Conservation (phyloP, 1,284 basidiomycete species). For the Singerocomus rubriflavus region DNA sequence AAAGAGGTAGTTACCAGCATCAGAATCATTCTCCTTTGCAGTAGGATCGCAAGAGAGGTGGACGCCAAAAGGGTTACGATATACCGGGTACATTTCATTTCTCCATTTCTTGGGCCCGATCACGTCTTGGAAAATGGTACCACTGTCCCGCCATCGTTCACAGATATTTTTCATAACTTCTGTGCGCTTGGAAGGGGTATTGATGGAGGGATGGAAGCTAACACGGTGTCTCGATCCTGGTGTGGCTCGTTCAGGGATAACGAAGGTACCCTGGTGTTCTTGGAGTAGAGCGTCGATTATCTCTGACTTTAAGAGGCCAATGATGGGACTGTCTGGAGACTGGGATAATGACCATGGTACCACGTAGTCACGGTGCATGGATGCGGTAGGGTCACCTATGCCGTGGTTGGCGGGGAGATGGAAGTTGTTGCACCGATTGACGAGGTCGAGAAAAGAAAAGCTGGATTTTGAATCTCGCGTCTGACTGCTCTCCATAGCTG, state of each 20-base stretch:
- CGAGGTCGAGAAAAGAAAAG: conserved; percentile 53
- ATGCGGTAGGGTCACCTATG: conserved; percentile 12
- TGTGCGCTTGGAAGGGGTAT: conserved; percentile 56
- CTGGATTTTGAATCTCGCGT: conserved; percentile 31
- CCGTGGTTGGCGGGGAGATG: conserved; percentile 30
- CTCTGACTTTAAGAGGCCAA: conserved; percentile 62
- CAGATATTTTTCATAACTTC: conserved; percentile 59
- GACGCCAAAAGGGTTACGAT: conserved; percentile 64
- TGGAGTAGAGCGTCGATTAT: conserved; percentile 50
- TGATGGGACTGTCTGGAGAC: conserved; percentile 45
- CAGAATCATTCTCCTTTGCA: conserved; percentile 18
- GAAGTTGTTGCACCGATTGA: conserved; percentile 66
- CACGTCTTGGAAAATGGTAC: conserved; percentile 51
- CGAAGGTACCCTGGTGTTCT: conserved; percentile 47
- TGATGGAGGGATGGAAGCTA: conserved; percentile 50
- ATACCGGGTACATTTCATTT: conserved; percentile 80
- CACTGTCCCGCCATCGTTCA: conserved; percentile 66
- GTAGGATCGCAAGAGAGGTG: conserved; percentile 35
- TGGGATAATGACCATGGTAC: conserved; percentile 52
- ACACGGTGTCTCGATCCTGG: conserved; percentile 36
- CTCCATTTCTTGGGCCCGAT: conserved; percentile 81
- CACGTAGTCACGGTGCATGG: conserved; percentile 40
- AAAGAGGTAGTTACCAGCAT: conserved; percentile 67
- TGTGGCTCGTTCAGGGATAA: conserved; percentile 32
- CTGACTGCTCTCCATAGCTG: conserved; percentile 3